Conservation (phyloP, 2,329 filamentous ascomycete genomes). For the Fusarium buxicola region DNA sequence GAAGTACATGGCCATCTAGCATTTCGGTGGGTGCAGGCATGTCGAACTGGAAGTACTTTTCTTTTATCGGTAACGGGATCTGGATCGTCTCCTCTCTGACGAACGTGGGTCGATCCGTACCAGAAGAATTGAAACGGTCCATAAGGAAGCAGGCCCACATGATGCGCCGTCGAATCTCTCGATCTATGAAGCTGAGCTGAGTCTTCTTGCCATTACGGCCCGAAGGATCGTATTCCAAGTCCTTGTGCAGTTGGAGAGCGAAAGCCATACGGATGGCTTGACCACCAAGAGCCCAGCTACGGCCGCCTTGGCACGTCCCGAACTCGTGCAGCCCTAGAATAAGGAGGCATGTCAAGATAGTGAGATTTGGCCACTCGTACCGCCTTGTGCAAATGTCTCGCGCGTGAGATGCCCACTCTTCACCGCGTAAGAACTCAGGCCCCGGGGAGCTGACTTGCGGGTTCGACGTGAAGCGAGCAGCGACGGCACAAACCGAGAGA, state of each 20-base stretch:
- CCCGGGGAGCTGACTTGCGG: slow-evolving; percentile 81
- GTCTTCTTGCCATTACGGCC: slow-evolving; percentile 70
- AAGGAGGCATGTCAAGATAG: slow-evolving; percentile 89
- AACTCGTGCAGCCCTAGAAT: slow-evolving; percentile 94
- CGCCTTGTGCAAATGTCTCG: slow-evolving; percentile 86
- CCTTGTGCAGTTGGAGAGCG: slow-evolving; percentile 91
- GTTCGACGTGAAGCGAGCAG: slow-evolving; percentile 94
- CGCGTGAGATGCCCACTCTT: slow-evolving; percentile 90
- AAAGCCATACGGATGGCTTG: slow-evolving; percentile 98
- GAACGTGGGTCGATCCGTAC: slow-evolving; percentile 91
- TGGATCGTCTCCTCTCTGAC: slow-evolving; percentile 89
- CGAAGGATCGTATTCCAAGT: slow-evolving; percentile 84
- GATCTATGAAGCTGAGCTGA: slow-evolving; percentile 87
- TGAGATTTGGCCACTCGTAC: slow-evolving; percentile 96
- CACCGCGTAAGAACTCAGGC: slow-evolving; percentile 83
- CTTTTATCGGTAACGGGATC: slow-evolving; percentile 90
- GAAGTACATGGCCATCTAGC: slow-evolving; percentile 76
- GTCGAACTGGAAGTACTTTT: slow-evolving; percentile 89
- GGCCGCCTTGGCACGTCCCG: slow-evolving; percentile 93
- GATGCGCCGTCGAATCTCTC: slow-evolving; percentile 89
- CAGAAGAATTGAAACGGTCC: slow-evolving; percentile 97
- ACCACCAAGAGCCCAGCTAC: slow-evolving; percentile 95
- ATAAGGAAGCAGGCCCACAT: slow-evolving; percentile 99
- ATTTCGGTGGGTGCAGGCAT: slow-evolving; percentile 90
- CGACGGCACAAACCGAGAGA: slow-evolving; percentile 93